Evolutionary conservation across 2,329 filamentous ascomycete genomes (phyloP).

Genomic region (Nemania sp.): DNA sequence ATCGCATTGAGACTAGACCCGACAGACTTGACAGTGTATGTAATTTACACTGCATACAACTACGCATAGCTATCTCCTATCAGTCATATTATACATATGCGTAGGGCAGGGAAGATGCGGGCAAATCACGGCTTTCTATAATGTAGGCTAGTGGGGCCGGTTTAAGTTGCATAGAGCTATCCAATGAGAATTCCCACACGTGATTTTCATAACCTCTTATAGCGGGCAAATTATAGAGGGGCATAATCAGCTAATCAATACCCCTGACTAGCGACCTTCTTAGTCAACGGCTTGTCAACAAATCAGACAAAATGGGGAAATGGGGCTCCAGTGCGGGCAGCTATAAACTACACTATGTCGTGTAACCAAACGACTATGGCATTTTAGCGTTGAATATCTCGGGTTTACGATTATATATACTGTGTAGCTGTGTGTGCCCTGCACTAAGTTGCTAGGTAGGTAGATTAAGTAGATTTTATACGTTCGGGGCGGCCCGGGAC

Average conservation of each 20-base stretch:
- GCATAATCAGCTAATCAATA: too few relatives aligned
- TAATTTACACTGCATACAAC: background rate
- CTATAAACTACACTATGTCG: too few relatives aligned
- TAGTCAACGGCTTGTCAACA: too few relatives aligned
- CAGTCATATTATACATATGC: too few relatives aligned
- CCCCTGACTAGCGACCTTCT: too few relatives aligned
- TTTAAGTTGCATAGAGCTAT: background rate
- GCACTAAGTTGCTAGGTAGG: too few relatives aligned
- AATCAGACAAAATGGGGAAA: background rate
- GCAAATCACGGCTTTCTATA: constrained; percentile 20
- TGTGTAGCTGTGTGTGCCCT: constrained; percentile 1
- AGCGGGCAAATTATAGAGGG: constrained; percentile 35
- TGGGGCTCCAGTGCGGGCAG: too few relatives aligned
- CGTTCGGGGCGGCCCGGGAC: constrained; percentile 35
- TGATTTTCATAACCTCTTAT: constrained; percentile 25
- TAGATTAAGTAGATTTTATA: constrained; percentile 8
- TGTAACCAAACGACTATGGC: background rate
- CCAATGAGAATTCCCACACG: constrained; percentile 18
- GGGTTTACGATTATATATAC: background rate
- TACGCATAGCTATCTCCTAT: background rate
- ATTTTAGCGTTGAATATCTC: too few relatives aligned
- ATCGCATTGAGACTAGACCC: background rate
- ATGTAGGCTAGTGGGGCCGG: constrained; percentile 37
- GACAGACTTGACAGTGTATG: background rate
- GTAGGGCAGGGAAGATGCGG: background rate